Conservation (phyloP, 306 rosid genomes). For the Prunus davidiana region DNA sequence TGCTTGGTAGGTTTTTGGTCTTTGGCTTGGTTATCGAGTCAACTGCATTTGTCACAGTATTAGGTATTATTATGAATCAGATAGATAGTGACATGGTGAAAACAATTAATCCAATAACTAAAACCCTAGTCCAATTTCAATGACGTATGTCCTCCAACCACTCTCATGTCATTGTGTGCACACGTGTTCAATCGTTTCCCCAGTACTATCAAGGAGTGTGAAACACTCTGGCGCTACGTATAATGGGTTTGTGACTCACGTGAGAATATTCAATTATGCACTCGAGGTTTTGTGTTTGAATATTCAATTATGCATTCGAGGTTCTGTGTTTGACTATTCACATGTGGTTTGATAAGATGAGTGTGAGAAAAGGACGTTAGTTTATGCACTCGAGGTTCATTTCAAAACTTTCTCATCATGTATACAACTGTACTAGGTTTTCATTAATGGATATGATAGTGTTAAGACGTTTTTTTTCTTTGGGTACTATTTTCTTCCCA, state of each 20-base stretch:
- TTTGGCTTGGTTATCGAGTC: background rate
- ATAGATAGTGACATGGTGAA: background rate
- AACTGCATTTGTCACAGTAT: background rate
- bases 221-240: no score
- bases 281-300: no score
- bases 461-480: background rate
- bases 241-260: no score
- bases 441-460: background rate
- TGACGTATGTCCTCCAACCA: background rate
- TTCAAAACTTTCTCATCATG: background rate
- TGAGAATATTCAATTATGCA: no score
- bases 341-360: no score
- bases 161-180: background rate
- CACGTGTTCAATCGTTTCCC: background rate
- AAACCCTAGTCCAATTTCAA: background rate
- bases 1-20: background rate
- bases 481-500: no score
- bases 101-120: no score
- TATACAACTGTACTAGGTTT: background rate
- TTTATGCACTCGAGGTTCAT: no score
- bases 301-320: no score
- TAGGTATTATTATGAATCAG: background rate
- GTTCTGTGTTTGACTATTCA: no score
- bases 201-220: no score
- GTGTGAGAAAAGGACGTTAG: no score